These are phyloP conservation scores for Trapa incisa DNA, from an alignment of 345 rosid species.

Conservation along the genomic window DNA sequence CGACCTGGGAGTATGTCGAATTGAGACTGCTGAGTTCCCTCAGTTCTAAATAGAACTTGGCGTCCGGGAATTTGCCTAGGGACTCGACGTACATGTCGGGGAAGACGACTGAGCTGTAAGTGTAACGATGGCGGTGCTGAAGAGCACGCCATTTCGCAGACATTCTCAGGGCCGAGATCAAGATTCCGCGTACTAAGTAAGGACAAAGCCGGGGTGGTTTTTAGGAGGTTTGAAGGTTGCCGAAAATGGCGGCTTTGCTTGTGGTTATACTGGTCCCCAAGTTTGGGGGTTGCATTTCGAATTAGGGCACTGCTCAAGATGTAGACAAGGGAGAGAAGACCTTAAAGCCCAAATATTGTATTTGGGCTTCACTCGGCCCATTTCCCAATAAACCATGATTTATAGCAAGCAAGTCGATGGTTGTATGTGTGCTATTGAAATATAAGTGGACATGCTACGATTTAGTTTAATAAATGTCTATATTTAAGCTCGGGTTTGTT, in stretches of 20 bases:
- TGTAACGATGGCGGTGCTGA: slow-evolving; percentile 93
- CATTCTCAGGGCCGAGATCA: slow-evolving; percentile 23
- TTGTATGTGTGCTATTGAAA: too few relatives aligned
- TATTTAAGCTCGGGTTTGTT: too few relatives aligned
- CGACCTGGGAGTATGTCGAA: slow-evolving; percentile 66
- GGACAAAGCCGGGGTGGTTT: background rate
- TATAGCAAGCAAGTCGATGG: too few relatives aligned
- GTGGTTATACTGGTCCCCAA: background rate
- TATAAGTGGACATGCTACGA: too few relatives aligned
- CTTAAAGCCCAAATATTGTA: background rate
- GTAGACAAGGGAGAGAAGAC: background rate
- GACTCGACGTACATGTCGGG: slow-evolving; percentile 38
- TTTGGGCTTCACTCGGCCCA: background rate
- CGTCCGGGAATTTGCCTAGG: slow-evolving; percentile 23
- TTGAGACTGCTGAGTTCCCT: slow-evolving; percentile 42
- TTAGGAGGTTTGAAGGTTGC: background rate
- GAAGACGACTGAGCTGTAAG: slow-evolving; percentile 73
- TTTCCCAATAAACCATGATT: background rate
- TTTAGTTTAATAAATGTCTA: too few relatives aligned
- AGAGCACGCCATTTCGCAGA: slow-evolving; percentile 96
- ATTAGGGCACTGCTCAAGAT: background rate
- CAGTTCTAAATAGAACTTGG: slow-evolving; percentile 38
- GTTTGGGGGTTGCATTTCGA: background rate
- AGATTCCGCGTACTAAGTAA: background rate
- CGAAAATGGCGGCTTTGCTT: background rate